Conservation (phyloP, 2,329 filamentous ascomycete genomes). For the Exophiala sp. region DNA sequence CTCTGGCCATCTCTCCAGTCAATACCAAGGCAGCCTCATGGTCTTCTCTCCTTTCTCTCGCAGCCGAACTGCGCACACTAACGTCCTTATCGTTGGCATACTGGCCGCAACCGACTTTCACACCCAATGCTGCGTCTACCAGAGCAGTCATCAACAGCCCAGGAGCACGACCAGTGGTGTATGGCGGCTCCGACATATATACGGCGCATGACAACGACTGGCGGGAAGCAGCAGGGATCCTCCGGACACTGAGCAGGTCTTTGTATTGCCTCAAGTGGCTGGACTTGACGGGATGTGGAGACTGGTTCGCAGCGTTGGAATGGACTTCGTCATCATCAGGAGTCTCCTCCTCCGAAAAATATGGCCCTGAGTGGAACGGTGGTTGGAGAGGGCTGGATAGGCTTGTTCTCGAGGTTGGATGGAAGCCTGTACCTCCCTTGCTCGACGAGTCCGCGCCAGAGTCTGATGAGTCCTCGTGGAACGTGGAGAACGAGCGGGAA, state of each 20-base stretch:
- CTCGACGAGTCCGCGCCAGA: conserved; percentile 12
- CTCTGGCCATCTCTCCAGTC: conserved; percentile 51
- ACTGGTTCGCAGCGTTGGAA: conserved; percentile 53
- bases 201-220: conserved; percentile 53
- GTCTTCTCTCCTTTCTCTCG: conserved; percentile 52
- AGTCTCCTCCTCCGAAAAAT: conserved; percentile 7
- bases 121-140: conserved; percentile 46
- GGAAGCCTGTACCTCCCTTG: conserved; percentile 31
- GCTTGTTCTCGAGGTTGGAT: conserved; percentile 42
- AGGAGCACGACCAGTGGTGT: conserved; percentile 34
- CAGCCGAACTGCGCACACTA: conserved; percentile 53
- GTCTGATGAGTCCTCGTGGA: conserved; percentile 27
- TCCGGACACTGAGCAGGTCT: conserved; percentile 53
- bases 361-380: conserved; percentile 45
- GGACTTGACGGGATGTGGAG: conserved; percentile 58
- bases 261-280: conserved; percentile 61
- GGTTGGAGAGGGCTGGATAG: conserved; percentile 45
- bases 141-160: conserved; percentile 11
- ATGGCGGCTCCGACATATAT: conserved; percentile 53
- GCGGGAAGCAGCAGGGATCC: conserved; percentile 54
- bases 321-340: conserved; percentile 31
- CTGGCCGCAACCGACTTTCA: conserved; percentile 59
- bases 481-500: conserved; percentile 34
- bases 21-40: conserved; percentile 45
- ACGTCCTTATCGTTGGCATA: conserved; percentile 62